phyloP scores from a whole-genome alignment of 345 rosid species.

The Gossypium rotundifolium region DNA sequence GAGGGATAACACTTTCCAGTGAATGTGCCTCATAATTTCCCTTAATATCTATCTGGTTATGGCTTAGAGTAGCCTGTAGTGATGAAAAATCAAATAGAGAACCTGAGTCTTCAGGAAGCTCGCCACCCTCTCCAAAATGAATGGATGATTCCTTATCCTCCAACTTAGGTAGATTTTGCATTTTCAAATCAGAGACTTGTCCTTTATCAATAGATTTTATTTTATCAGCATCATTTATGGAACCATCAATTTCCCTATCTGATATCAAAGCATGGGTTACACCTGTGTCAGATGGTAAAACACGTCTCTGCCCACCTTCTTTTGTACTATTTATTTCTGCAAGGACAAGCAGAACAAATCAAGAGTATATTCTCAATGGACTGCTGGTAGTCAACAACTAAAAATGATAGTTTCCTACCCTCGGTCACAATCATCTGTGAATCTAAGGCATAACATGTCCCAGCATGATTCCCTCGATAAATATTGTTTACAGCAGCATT shows the following conservation, averaged over 20 bases:
- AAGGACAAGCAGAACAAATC: constrained; percentile 7
- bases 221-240: constrained; percentile 8
- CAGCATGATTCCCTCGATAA: constrained; percentile 13
- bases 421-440: constrained; percentile 11
- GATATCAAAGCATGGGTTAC: constrained; percentile 10
- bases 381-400: background rate
- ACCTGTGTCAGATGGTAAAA: background rate
- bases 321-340: constrained; percentile 19
- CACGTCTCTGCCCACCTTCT: constrained; percentile 17
- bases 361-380: background rate
- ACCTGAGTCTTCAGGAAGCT: constrained; percentile 44
- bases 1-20: constrained; percentile 12
- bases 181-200: constrained; percentile 14
- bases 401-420: constrained; percentile 16
- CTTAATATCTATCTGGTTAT: constrained; percentile 14
- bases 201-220: constrained; percentile 15
- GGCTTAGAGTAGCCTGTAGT: constrained; percentile 22
- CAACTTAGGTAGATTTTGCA: constrained; percentile 16
- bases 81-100: constrained; percentile 35
- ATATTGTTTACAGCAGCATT: constrained; percentile 15
- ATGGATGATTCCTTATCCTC: constrained; percentile 17
- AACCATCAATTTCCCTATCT: constrained; percentile 7
- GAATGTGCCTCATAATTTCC: constrained; percentile 16
- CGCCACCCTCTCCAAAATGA: constrained; percentile 25
- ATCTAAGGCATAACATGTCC: constrained; percentile 11